Percentiles rank a stretch among this genome's conserved stretches.
Evolutionary conservation across 805 yeast genomes (phyloP).

Genomic region (Candida oleophila): DNA sequence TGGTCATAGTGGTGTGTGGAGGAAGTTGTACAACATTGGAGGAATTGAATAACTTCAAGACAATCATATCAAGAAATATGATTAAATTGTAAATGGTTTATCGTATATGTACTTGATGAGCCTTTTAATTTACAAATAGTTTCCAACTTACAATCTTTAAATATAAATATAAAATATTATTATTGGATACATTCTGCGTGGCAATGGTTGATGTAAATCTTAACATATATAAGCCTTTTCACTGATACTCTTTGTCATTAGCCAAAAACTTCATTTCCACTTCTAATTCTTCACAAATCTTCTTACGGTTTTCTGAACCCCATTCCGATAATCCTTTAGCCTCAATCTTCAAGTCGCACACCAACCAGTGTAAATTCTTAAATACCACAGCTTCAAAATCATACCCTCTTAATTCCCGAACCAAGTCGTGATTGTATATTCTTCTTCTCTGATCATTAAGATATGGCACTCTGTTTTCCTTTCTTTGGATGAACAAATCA

Average conservation of each 20-base stretch:
- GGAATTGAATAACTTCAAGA: background rate
- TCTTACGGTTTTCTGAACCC: conserved; percentile 18
- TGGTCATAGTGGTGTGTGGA: conserved; percentile 24
- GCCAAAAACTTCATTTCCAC: conserved; percentile 24
- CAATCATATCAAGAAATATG: background rate
- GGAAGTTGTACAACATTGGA: conserved; percentile 1
- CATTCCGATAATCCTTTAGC: conserved; percentile 20
- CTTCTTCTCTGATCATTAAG: conserved; percentile 23
- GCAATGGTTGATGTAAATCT: too few species aligned
- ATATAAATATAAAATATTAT: too few species aligned
- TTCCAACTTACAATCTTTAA: too few species aligned
- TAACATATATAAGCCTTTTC: too few species aligned
- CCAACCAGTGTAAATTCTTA: conserved; percentile 27
- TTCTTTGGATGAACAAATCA: conserved; percentile 25
- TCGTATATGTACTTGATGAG: background rate
- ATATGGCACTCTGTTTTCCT: conserved; percentile 27
- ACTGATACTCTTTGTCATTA: background rate
- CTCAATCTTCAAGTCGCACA: conserved; percentile 23
- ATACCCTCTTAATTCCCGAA: conserved; percentile 22
- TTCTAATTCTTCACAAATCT: conserved; percentile 22
- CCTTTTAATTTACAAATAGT: too few species aligned
- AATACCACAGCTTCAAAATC: conserved; percentile 30
- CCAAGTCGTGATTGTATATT: conserved; percentile 24
- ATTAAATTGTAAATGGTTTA: background rate
- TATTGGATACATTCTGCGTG: background rate